Base-by-base conservation (phyloP, 139 green algal genomes). In the Chlamydomonas schloesseri region DNA sequence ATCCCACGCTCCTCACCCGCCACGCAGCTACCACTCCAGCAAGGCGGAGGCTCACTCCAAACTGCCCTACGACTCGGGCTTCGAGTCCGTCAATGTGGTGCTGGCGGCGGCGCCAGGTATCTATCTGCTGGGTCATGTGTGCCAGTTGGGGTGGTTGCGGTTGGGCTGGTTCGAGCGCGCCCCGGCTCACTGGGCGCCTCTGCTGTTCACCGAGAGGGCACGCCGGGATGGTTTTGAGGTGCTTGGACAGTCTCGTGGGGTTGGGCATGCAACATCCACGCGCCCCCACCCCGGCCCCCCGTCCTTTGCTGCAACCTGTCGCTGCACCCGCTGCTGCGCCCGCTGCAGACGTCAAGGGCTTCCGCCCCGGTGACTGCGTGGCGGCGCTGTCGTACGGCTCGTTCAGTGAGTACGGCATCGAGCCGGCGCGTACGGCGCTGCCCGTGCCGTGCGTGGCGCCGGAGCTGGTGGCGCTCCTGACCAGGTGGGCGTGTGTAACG, bases 51-150 rank as follows among this genome's bases (percentile, higher is more conserved):
- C 94, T 0, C 58, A 91, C 72, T 88, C 87, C 23, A 50, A 88
- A 83, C 93, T 97, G 87, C 96, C 96, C 13, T 97, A 95, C 80
- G 91, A 94, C 69, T 90, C 92, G 18, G 96, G 96, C 33, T 98
- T 98, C 88, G 96, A 98, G 89, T 90, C 90, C 15, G 92, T 95
- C 3, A 92, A 90, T 33, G 89, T 97, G 15, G 91, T 98, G 73
- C 92, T 92, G 57, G 92, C 89, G 57, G 88, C 88, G 46, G 89
- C 84, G 26, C 67, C 77, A 8, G 90, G 81, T 55, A n/a, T n/a
- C n/a, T n/a, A n/a, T n/a, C n/a, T n/a, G n/a, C n/a, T n/a, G n/a
- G n/a, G n/a, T n/a, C n/a, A n/a, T n/a, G n/a, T n/a, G n/a, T n/a
- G n/a, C n/a, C n/a, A n/a, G n/a, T n/a, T n/a, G 74, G 65, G 72